Base-by-base conservation (phyloP, 1,284 basidiomycete species). In the Cryptococcus hybrid region DNA sequence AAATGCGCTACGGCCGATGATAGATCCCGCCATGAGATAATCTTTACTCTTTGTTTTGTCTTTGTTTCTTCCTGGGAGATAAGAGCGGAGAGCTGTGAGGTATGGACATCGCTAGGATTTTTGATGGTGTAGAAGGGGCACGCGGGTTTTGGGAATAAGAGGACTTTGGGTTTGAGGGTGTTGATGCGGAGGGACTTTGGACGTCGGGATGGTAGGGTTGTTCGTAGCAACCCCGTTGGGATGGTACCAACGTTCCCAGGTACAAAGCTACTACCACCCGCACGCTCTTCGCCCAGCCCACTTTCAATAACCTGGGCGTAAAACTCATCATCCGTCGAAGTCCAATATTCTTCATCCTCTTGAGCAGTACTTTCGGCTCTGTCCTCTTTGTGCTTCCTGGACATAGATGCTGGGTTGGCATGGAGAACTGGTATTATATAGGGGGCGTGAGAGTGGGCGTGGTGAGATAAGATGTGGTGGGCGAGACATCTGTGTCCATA, bases 1-100 rank as follows among this genome's bases (percentile, higher is more conserved):
- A 64, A 93, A 90, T 40, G 74, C 70, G 62, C 83, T 86, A 7
- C 73, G 83, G 3, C 90, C 91, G 24, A 94, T 84, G 44, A 91
- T 83, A 9, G 77, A 76, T 24, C 80, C 75, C 64, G 63, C 68
- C 2, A 56, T 46, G 13, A 30, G 46, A 42, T 60, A 51, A 3
- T 39, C 47, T 61, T 15, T 47, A n/a, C 36, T 53, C 49, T 5
- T 49, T 24, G 6, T 24, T 8, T 11, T 5, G 35, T 18, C 49
- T 15, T 18, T 35, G 7, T 46, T 38, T 35, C 8, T 3, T 7
- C 51, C 5, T 35, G 11, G 47, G 47, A 2, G 58, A 58, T 38
- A 54, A 51, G 7, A 60, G 57, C 7, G 51, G 43, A 12, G 40
- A n/a, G 54, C 52, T 44, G 40, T 46, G n/a, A 54, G 45, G 42